These are phyloP conservation scores for Kodamaea jinghongensis DNA, from an alignment of 805 yeast species.

Conservation along the genomic window DNA sequence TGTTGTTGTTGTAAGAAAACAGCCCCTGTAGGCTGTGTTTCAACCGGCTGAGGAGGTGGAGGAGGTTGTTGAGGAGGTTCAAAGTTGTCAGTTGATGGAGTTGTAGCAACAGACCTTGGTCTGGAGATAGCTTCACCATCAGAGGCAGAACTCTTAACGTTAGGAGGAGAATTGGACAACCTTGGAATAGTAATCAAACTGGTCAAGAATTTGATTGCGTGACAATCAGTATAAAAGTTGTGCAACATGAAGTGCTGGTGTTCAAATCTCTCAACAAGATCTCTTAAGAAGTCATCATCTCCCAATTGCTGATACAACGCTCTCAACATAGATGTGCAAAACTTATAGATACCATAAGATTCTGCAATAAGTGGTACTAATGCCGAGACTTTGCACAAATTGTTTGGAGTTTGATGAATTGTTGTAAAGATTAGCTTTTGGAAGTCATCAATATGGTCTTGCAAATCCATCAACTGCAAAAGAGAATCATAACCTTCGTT, in stretches of 20 bases:
- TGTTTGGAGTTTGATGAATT: slow-evolving; percentile 54
- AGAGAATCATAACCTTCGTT: slow-evolving; percentile 93
- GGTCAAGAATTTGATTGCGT: slow-evolving; percentile 76
- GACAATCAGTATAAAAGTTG: slow-evolving; percentile 88
- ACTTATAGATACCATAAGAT: slow-evolving; percentile 88
- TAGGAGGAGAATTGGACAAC: slow-evolving; percentile 58
- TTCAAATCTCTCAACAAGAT: slow-evolving; percentile 67
- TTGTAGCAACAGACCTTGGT: slow-evolving; percentile 24
- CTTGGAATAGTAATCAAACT: slow-evolving; percentile 79
- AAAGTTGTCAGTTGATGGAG: slow-evolving; percentile 21
- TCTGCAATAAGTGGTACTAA: slow-evolving; percentile 89
- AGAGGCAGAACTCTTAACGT: slow-evolving; percentile 37
- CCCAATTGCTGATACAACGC: slow-evolving; percentile 77
- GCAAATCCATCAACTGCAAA: slow-evolving; percentile 78
- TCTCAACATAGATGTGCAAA: slow-evolving; percentile 83
- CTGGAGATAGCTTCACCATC: slow-evolving; percentile 43
- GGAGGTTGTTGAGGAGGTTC: slow-evolving; percentile 46
- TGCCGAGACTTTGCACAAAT: slow-evolving; percentile 80
- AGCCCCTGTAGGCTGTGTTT: slow-evolving; percentile 54
- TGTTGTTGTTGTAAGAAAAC: slow-evolving; percentile 43
- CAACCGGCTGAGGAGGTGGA: slow-evolving; percentile 41
- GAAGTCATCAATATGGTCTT: slow-evolving; percentile 77
- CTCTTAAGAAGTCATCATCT: slow-evolving; percentile 72
- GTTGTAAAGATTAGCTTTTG: slow-evolving; percentile 74
- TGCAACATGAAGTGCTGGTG: slow-evolving; percentile 69